Conservation (phyloP, 495 filamentous ascomycete genomes). For the Xylaria sp. region DNA sequence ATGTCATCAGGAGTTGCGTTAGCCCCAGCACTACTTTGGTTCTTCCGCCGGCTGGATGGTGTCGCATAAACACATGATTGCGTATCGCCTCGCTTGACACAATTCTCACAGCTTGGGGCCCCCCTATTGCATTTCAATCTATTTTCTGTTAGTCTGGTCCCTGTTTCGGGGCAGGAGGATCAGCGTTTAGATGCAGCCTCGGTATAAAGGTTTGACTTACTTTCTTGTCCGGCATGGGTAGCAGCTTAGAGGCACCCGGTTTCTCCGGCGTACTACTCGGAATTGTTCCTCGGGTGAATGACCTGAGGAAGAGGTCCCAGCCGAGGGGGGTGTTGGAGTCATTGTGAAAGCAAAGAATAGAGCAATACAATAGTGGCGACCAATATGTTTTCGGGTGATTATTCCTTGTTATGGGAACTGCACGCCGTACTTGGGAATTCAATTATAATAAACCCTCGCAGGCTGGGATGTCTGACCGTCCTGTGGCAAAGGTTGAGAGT, state of each 20-base stretch:
- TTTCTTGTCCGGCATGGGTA: slow-evolving; percentile 94
- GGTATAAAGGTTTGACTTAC: slow-evolving; percentile 60
- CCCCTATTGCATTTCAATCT: slow-evolving; percentile 88
- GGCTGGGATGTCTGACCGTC: neutral
- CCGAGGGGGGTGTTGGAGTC: slow-evolving; percentile 93
- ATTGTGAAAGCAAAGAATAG: slow-evolving; percentile 51
- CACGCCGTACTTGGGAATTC: neutral
- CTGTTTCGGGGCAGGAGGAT: slow-evolving; percentile 21
- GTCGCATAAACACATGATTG: slow-evolving; percentile 89
- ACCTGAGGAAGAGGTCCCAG: slow-evolving; percentile 72
- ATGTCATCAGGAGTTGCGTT: slow-evolving; percentile 86
- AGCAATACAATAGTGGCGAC: neutral
- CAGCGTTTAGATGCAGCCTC: slow-evolving; percentile 23
- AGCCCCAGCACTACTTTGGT: slow-evolving; percentile 61
- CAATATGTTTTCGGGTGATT: neutral
- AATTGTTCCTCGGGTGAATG: slow-evolving; percentile 88
- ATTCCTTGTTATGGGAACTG: neutral
- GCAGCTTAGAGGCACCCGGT: slow-evolving; percentile 92
- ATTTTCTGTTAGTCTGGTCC: slow-evolving; percentile 36
- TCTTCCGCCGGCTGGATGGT: slow-evolving; percentile 77
- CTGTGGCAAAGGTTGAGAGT: neutral
- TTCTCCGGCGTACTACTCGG: slow-evolving; percentile 90
- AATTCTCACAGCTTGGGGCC: slow-evolving; percentile 89
- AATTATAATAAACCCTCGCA: neutral
- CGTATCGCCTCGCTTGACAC: slow-evolving; percentile 85